Percentiles rank a stretch among this genome's conserved stretches.
These are phyloP conservation scores for Lactarius sanguifluus DNA, from an alignment of 768 basidiomycete genomes.

Conservation along the genomic window DNA sequence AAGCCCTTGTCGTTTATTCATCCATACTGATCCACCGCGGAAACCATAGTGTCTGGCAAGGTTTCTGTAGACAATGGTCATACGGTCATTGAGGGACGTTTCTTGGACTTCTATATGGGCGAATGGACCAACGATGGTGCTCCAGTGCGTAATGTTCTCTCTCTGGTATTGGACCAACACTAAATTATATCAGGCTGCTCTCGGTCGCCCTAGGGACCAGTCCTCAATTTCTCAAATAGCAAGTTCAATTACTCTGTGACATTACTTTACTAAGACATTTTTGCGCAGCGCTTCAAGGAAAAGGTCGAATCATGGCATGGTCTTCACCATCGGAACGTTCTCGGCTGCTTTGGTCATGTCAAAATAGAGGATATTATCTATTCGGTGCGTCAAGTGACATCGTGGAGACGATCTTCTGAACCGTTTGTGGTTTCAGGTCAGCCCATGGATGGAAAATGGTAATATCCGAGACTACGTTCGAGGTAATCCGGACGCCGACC, in stretches of 20 bases:
- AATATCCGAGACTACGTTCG: conserved; percentile 41
- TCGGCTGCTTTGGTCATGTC: conserved; percentile 41
- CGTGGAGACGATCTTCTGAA: background rate
- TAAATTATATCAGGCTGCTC: conserved; percentile 14
- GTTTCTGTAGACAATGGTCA: conserved; percentile 37
- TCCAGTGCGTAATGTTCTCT: conserved; percentile 34
- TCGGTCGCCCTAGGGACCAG: conserved; percentile 19
- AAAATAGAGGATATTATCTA: conserved; percentile 34
- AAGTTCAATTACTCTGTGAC: background rate
- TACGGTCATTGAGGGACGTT: conserved; percentile 39
- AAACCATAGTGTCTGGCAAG: conserved; percentile 31
- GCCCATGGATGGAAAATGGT: conserved; percentile 48
- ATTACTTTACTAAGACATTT: background rate
- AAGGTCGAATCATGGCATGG: conserved; percentile 46
- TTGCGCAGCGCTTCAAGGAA: conserved; percentile 42
- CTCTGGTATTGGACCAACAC: background rate
- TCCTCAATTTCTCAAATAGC: conserved; percentile 16
- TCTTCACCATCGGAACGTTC: conserved; percentile 43
- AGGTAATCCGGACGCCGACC: conserved; percentile 37
- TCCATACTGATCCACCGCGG: background rate
- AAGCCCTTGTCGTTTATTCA: background rate
- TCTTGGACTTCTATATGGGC: conserved; percentile 44
- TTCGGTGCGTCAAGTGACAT: conserved; percentile 15
- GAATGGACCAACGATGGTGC: conserved; percentile 45
- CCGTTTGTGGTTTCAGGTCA: conserved; percentile 37